Evolutionary conservation across 176 grass and related monocot genomes (phyloP), one percentile per base, ranked within the genome.

Genomic region (Eragrostis curvula): DNA sequence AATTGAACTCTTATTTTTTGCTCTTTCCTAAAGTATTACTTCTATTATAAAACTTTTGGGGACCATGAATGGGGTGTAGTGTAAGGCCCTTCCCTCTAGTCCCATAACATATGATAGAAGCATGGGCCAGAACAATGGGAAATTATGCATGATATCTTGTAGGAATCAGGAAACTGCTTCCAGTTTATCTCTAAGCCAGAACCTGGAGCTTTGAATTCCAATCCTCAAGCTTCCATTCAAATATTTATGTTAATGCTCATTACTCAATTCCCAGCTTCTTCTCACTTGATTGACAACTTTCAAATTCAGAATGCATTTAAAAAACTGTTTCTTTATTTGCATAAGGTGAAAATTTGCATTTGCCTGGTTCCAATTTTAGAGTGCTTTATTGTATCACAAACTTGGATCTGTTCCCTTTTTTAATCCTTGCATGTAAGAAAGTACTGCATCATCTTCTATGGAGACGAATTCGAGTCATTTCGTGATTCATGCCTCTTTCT

Each of bases 401-500:
- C 3, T 36, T 41, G 36, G 39, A 41, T 27, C n/a, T 21, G 18
- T 21, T 59, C 17, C 17, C 30, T 12, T 0, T 49, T 50, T 23
- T 65, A 49, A 50, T 78, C 45, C 17, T 12, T 12, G n/a, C n/a
- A n/a, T n/a, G n/a, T n/a, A n/a, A n/a, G 20, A 12, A 46, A 77
- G 39, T 62, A 7, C 53, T 36, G 32, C 39, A 53, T 23, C 51
- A 49, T n/a, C 8, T 64, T 60, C 12, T 29, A 60, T 2, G 0
- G 3, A n/a, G 25, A 47, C 68, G 4, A 48, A 24, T 61, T 85
- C 13, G 28, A 12, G 24, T 2, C 15, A 50, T 14, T 63, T 52
- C 5, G 70, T 55, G 23, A 71, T 73, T 73, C 27, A 47, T 83
- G 47, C 10, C 28, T 71, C n/a, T 85, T 70, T 13, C 24, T 44